A percentile compares a stretch with the other conserved stretches of the same genome.
Conservation (phyloP, 345 rosid species). For the Bretschneidera sinensis region DNA sequence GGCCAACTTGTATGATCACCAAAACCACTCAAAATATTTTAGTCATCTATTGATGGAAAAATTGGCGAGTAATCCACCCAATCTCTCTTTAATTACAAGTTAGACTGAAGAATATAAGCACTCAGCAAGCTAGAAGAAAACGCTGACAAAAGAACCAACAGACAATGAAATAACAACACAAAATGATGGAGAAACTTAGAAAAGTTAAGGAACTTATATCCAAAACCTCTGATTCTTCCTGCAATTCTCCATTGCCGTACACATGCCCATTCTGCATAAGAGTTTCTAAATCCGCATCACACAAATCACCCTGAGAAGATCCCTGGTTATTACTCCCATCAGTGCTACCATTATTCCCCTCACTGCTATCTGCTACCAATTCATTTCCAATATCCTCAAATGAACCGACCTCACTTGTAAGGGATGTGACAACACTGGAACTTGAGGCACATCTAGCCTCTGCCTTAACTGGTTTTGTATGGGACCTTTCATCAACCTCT, state of each 20-base stretch:
- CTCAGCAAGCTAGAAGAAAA: background rate
- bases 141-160: no score
- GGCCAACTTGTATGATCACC: constrained; percentile 12
- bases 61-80: background rate
- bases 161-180: background rate
- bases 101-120: background rate
- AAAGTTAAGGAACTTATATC: constrained; percentile 22
- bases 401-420: constrained; percentile 18
- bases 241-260: constrained; percentile 22
- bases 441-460: constrained; percentile 17
- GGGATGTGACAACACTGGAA: constrained; percentile 22
- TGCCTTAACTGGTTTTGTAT: background rate
- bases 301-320: constrained; percentile 37
- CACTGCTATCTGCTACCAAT: constrained; percentile 32
- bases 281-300: constrained; percentile 39
- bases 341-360: constrained; percentile 28
- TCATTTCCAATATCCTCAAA: constrained; percentile 34
- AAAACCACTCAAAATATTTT: background rate
- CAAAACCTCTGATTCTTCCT: constrained; percentile 45
- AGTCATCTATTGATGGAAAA: background rate
- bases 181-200: background rate
- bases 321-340: constrained; percentile 36
- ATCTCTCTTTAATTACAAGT: constrained; percentile 3
- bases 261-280: constrained; percentile 20
- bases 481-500: background rate